A percentile compares a stretch with the other conserved stretches of the same genome.
These are phyloP conservation scores for Celoporthe dispersa DNA, from an alignment of 2,329 filamentous ascomycete genomes.

Conservation along the genomic window DNA sequence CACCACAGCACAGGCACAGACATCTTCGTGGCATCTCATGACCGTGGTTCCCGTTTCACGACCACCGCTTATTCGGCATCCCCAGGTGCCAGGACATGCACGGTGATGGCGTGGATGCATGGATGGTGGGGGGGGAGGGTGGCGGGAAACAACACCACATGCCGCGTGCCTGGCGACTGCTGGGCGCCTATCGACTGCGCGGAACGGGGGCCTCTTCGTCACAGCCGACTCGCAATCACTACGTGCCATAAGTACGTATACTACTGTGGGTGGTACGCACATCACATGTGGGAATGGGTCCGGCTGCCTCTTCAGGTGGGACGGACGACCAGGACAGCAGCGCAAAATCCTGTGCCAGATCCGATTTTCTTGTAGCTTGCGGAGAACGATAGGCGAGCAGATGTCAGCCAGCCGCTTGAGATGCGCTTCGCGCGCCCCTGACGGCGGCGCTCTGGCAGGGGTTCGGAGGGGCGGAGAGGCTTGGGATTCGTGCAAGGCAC, in stretches of 20 bases:
- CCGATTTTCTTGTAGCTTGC: background rate
- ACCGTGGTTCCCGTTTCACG: conserved; percentile 3
- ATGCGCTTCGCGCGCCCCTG: conserved; percentile 8
- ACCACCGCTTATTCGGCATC: conserved; percentile 23
- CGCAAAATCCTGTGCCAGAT: background rate
- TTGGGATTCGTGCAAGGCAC: background rate
- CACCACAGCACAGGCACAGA: conserved; percentile 3
- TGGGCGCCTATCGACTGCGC: conserved; percentile 19
- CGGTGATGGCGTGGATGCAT: conserved; percentile 2
- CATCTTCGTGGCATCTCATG: conserved; percentile 5
- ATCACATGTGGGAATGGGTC: background rate
- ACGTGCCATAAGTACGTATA: conserved; percentile 12
- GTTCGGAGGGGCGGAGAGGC: background rate
- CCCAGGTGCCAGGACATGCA: background rate
- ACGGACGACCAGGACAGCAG: background rate
- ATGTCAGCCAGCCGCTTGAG: conserved; percentile 11
- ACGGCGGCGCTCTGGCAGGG: background rate
- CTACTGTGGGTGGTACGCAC: background rate
- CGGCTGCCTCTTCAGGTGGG: conserved; percentile 12
- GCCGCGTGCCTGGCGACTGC: conserved; percentile 6
- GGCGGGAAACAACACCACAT: background rate
- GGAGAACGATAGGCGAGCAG: conserved; percentile 15
- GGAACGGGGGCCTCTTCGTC: conserved; percentile 11
- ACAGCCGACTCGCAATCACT: conserved; percentile 8
- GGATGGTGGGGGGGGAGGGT: background rate